A percentile compares a stretch with the other conserved stretches of the same genome.
phyloP scores from a whole-genome alignment of 371 early-diverging fungal species.

The Apophysomyces ossiformis region DNA sequence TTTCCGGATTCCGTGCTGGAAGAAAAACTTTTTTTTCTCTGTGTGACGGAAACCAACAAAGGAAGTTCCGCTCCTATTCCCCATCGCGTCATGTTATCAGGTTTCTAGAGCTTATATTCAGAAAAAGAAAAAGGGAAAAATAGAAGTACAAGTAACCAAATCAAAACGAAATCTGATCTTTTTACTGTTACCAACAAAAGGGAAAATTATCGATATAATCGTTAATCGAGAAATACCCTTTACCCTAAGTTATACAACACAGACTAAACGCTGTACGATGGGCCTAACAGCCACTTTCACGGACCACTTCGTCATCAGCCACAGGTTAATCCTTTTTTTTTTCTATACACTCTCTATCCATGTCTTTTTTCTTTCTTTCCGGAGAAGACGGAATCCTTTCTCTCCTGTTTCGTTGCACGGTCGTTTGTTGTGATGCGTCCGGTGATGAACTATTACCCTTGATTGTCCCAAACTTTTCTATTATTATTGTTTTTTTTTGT shows the following conservation, averaged over 20 bases:
- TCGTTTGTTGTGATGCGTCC: constrained; percentile 3
- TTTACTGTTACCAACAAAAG: neutral
- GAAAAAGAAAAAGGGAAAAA: neutral
- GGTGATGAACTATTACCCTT: constrained; percentile 6
- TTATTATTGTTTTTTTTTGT: neutral
- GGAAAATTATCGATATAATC: neutral
- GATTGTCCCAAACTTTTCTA: constrained; percentile 9
- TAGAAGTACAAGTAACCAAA: neutral
- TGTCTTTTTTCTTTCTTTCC: neutral
- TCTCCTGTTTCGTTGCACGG: constrained; percentile 8
- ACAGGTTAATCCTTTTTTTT: neutral
- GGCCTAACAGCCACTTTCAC: neutral
- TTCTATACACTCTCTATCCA: neutral
- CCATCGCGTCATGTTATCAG: constrained; percentile 10
- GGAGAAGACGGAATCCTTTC: constrained; percentile 4
- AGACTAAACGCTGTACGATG: too few species aligned
- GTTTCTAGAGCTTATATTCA: neutral
- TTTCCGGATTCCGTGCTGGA: constrained; percentile 26
- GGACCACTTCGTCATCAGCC: constrained; percentile 8
- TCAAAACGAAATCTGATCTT: constrained; percentile 2
- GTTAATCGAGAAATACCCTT: neutral
- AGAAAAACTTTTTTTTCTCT: constrained; percentile 7
- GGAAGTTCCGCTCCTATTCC: constrained; percentile 9
- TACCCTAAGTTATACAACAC: neutral
- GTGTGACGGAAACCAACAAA: constrained; percentile 3